A percentile compares a stretch with the other conserved stretches of the same genome.
phyloP scores from a whole-genome alignment of 176 grass and related monocot species.

The Ananas comosus region DNA sequence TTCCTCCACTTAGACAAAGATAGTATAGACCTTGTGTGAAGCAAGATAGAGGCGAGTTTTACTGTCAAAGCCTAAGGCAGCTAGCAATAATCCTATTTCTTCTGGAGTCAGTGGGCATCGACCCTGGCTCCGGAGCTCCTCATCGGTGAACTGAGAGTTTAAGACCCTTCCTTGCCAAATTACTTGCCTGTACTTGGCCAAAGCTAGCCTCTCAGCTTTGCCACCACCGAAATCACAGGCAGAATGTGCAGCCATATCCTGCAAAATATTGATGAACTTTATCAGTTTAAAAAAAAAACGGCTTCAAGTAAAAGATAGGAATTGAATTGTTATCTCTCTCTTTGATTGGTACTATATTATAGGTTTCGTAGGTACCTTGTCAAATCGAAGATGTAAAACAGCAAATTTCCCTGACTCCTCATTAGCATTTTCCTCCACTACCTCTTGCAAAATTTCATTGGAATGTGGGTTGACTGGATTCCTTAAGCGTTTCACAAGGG shows the following conservation, averaged over 20 bases:
- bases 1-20: background rate
- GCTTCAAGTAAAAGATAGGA: background rate
- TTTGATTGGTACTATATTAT: background rate
- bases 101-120: slow-evolving; percentile 84
- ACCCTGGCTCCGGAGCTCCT: slow-evolving; percentile 58
- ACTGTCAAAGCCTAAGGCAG: slow-evolving; percentile 62
- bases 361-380: slow-evolving; percentile 52
- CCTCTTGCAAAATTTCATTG: slow-evolving; percentile 26
- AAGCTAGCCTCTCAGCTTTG: slow-evolving; percentile 72
- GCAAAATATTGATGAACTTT: slow-evolving; percentile 5
- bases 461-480: slow-evolving; percentile 24
- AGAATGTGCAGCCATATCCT: slow-evolving; percentile 99
- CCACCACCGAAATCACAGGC: slow-evolving; percentile 84
- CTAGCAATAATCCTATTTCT: slow-evolving; percentile 74
- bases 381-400: slow-evolving; percentile 89
- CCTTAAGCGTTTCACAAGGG: slow-evolving; percentile 56
- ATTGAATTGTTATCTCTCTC: no score
- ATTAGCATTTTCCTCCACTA: slow-evolving; percentile 21
- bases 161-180: slow-evolving; percentile 90
- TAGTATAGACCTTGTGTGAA: slow-evolving; percentile 62
- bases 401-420: slow-evolving; percentile 48
- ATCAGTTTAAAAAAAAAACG: slow-evolving; percentile 6
- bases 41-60: slow-evolving; percentile 82
- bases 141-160: slow-evolving; percentile 68
- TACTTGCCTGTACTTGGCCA: slow-evolving; percentile 89